Conservation (phyloP, 257 asterid genomes). For the Linaria vulgaris region DNA sequence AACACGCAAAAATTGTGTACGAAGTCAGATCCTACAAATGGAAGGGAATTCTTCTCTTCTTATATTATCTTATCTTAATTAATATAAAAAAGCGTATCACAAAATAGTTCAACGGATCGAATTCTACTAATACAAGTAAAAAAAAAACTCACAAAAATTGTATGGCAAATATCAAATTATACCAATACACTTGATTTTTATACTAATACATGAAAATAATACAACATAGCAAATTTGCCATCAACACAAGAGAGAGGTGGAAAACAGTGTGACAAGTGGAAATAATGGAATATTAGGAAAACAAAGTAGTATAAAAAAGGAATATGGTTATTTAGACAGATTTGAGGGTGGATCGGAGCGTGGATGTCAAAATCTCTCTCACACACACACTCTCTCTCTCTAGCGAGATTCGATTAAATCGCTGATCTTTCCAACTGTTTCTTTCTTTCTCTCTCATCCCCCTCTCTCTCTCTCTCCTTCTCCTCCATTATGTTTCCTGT, state of each 20-base stretch:
- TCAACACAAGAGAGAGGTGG: neutral
- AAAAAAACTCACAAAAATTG: too few species aligned
- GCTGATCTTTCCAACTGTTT: constrained; percentile 49
- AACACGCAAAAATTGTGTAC: too few species aligned
- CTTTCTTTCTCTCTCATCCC: constrained; percentile 40
- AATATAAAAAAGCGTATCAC: too few species aligned
- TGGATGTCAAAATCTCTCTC: constrained; percentile 63
- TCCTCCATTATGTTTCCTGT: constrained; percentile 33
- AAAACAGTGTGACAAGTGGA: constrained; percentile 12
- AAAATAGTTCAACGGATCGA: too few species aligned
- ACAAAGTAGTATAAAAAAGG: neutral
- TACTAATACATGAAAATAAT: too few species aligned
- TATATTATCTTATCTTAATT: too few species aligned
- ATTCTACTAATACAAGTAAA: neutral
- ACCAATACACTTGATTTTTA: too few species aligned
- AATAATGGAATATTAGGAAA: neutral
- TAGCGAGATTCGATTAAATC: constrained; percentile 55
- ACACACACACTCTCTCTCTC: constrained; percentile 43
- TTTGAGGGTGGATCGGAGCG: constrained; percentile 37
- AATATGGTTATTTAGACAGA: constrained; percentile 28
- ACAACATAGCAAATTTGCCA: too few species aligned
- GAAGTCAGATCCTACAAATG: too few species aligned
- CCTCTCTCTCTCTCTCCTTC: constrained; percentile 25
- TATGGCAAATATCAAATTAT: too few species aligned
- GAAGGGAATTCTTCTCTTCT: too few species aligned